Conservation (phyloP, 768 basidiomycete species). For the Phlegmacium glaucopus region DNA sequence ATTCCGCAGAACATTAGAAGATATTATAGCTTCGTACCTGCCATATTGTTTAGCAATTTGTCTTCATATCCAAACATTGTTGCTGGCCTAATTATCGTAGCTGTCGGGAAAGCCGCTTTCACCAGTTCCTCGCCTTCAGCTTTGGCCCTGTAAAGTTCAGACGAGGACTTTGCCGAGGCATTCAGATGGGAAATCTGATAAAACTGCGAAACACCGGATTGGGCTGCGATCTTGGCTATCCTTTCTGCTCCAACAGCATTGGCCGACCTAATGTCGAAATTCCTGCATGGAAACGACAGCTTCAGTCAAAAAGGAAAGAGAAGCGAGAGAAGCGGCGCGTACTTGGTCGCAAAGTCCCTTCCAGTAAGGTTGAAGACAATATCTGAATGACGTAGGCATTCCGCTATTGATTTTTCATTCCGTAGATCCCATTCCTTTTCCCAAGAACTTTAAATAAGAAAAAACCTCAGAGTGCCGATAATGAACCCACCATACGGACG, state of each 20-base stretch:
- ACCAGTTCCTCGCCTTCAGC: constrained; percentile 88
- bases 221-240: constrained; percentile 81
- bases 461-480: background rate
- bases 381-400: constrained; percentile 93
- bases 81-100: constrained; percentile 86
- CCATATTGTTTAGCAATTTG: constrained; percentile 88
- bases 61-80: constrained; percentile 94
- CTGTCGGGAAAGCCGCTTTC: constrained; percentile 74
- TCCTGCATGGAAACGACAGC: constrained; percentile 46
- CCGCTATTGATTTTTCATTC: constrained; percentile 86
- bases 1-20: constrained; percentile 6
- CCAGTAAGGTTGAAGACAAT: constrained; percentile 96
- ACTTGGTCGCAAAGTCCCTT: constrained; percentile 96
- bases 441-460: background rate
- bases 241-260: constrained; percentile 79
- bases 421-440: constrained; percentile 93
- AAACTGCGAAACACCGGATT: constrained; percentile 76
- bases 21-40: constrained; percentile 50
- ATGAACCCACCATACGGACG: constrained; percentile 74
- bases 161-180: constrained; percentile 73
- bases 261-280: constrained; percentile 80
- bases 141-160: constrained; percentile 86
- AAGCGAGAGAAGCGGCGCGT: constrained; percentile 19
- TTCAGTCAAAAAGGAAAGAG: constrained; percentile 1
- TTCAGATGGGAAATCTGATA: constrained; percentile 96